Conservation (phyloP, 2,329 filamentous ascomycete genomes). For the Sporothrix schenckii region DNA sequence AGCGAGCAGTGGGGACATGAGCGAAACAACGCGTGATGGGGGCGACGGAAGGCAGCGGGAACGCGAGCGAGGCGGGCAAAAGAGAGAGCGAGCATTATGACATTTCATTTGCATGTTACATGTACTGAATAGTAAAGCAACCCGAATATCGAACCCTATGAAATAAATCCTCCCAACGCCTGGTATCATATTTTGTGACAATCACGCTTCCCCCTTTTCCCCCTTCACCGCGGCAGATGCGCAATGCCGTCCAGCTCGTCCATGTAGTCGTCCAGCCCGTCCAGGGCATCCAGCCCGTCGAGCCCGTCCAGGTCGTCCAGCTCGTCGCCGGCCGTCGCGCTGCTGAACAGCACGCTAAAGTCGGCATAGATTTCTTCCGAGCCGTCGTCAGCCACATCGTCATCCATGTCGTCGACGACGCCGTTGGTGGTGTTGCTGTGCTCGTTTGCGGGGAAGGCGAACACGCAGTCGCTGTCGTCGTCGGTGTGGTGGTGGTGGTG, state of each 20-base stretch:
- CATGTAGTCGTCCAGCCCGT: conserved; percentile 45
- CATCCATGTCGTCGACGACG: conserved; percentile 47
- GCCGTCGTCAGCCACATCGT: conserved; percentile 50
- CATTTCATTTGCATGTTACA: background rate
- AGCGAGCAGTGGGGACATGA: background rate
- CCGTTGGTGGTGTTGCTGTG: conserved; percentile 48
- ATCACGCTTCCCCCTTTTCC: no score
- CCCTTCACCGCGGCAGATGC: conserved; percentile 44
- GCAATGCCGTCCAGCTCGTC: conserved; percentile 58
- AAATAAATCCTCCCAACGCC: background rate
- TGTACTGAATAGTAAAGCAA: no score
- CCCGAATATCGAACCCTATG: no score
- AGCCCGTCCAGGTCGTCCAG: conserved; percentile 34
- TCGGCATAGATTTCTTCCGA: conserved; percentile 59
- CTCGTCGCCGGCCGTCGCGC: conserved; percentile 38
- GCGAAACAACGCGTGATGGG: no score
- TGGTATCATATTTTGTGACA: background rate
- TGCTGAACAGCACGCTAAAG: conserved; percentile 56
- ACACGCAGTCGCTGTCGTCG: conserved; percentile 50
- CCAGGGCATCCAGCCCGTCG: conserved; percentile 59
- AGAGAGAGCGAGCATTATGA: background rate
- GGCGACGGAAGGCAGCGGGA: no score
- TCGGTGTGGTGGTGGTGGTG: no score
- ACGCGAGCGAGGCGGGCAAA: background rate
- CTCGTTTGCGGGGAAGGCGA: conserved; percentile 51